Evolutionary conservation across 139 green algal genomes (phyloP), one percentile per base, ranked within the genome.

Genomic region (Ulvella scutata): DNA sequence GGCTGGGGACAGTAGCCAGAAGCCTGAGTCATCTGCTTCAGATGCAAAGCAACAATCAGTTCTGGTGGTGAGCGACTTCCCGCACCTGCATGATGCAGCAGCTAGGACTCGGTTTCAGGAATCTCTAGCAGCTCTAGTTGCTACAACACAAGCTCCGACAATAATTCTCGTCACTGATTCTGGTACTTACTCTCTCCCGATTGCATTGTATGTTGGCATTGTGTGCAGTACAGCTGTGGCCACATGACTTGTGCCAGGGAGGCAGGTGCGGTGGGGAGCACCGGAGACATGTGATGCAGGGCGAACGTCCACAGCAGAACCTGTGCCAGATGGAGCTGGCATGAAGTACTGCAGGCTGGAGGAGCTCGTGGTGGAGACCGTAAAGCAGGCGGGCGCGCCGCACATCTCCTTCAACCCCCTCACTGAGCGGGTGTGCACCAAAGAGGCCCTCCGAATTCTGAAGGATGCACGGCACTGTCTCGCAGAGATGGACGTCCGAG

Each of bases 351-450:
- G n/a, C 20, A 20, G 4, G n/a, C 43, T 29, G 36, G 3, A 43
- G 29, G 80, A 93, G 86, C 86, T 91, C 23, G 37, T 93, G 4
- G 4, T 85, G 31, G 79, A 73, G 0, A 82, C 76, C 21, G 77
- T 92, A 21, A 77, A 90, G 9, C 36, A 72, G 3, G 72, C 59
- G 0, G 80, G 80, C 1, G 87, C 84, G 1, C 35, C 29, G 13
- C 77, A 75, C 37, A 86, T 94, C 10, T 43, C 43, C 43, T 90
- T 93, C 81, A 94, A 94, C 72, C 77, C 89, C 31, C 29, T 85
- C 61, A 86, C 84, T 51, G 40, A 39, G n/a, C 72, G 72, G 61
- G 79, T 67, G 62, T 76, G 93, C 61, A 84, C 81, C 3, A 84
- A 81, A 34, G 82, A 75, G 2, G 76, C 88, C 29, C 13, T 35